These are phyloP conservation scores for Leishmania major DNA, from an alignment of 208 protist species.

Conservation along the genomic window DNA sequence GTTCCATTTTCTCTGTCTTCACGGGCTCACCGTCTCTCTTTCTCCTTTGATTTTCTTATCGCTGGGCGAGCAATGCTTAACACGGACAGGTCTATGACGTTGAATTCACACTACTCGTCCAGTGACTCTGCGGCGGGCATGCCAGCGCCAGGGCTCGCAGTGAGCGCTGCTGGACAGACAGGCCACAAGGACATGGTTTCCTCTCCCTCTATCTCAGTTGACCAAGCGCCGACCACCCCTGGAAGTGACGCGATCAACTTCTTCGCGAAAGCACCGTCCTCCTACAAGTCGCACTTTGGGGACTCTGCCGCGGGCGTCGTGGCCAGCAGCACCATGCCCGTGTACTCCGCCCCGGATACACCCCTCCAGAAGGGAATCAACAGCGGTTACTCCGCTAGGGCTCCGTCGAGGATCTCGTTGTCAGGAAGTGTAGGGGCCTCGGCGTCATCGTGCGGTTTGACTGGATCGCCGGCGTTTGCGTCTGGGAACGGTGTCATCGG, in stretches of 20 bases:
- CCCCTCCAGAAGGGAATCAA: not conserved
- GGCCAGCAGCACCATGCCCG: conserved; percentile 3
- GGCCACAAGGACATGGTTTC: not conserved
- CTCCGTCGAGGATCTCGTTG: not conserved
- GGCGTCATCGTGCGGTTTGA: not conserved
- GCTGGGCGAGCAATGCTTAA: not conserved
- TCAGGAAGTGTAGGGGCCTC: not conserved
- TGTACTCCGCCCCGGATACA: conserved; percentile 5
- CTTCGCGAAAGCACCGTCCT: conserved; percentile 15
- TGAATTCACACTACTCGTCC: conserved; percentile 6
- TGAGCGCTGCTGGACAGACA: not conserved
- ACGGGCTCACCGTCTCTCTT: not conserved
- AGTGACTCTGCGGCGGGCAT: not conserved
- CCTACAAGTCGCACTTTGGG: conserved; percentile 34
- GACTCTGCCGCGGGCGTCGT: conserved; percentile 15
- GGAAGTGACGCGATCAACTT: conserved; percentile 4
- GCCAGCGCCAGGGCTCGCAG: conserved; percentile 3
- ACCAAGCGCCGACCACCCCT: not conserved
- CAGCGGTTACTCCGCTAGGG: conserved; percentile 1
- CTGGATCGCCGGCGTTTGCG: conserved; percentile 3
- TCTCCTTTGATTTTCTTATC: not conserved
- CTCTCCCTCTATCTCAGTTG: not conserved
- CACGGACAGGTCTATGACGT: not conserved
- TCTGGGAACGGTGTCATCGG: conserved; percentile 6
- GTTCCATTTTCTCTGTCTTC: not conserved